Base-by-base conservation (phyloP, 2,329 filamentous ascomycete species). In the Colletotrichum liriopes region DNA sequence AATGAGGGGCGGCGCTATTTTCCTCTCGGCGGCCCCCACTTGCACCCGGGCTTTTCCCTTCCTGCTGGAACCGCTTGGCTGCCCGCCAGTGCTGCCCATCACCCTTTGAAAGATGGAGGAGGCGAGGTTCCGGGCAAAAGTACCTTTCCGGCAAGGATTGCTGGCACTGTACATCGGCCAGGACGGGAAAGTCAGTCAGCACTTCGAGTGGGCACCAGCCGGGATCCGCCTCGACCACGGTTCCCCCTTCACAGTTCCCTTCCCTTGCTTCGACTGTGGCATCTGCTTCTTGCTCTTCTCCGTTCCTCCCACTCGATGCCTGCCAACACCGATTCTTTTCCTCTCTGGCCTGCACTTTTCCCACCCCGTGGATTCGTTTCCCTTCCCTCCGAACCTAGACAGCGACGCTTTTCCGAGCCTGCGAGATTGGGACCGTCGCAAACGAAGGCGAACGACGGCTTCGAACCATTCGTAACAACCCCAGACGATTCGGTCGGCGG, bases 121-220 rank as follows among this genome's bases (percentile, higher is more conserved):
- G 26, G 26, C 20, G 29, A 16, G 58, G 37, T 29, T 23, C 11
- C 18, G 43, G 29, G 35, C 29, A 23, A 47, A 61, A 60, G 54
- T 60, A 52, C 23, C 55, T 58, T 47, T 23, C 16, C 5, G 5
- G 26, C 45, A 6, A 12, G n/a, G 16, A 35, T 51, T 35, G 64
- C 64, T 49, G 16, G 35, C 54, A 67, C 63, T 68, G 58, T 72
- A 63, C 65, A 47, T 68, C 16, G n/a, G 26, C 26, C 12, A 35
- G 54, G 32, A 52, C 54, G 29, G 67, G 62, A 69, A 69, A 68
- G 51, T 68, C 51, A 18, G 43, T 63, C 43, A 63, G 43, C 69
- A 63, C 32, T 26, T 56, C 11, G n/a, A 52, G 23, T 63, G 52
- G 68, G 29, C 58, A 47, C 65, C 58, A 61, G 47, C 63, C 55